Base-by-base conservation (phyloP, 192 early-diverging fungal genomes). In the Gorgonomyces haynaldii region DNA sequence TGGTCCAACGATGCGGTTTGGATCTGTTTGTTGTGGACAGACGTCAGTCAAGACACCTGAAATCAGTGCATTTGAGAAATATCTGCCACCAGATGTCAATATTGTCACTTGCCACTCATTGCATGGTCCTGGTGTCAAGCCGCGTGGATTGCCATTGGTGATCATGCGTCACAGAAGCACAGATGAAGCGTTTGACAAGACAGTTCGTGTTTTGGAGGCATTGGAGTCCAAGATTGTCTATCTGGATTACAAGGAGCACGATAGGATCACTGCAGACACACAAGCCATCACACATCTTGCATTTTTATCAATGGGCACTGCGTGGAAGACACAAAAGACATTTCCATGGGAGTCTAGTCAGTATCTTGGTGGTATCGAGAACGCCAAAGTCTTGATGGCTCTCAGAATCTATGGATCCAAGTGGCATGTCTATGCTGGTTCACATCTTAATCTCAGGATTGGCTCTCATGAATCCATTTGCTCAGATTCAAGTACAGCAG, bases 41-140 rank as follows among this genome's bases (percentile, higher is more conserved):
- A 96, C 92, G 21, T 96, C 92, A 2, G 88, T 97, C 13, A 97
- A 97, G 65, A 78, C 82, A 50, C 91, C 89, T 0, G 95, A 98
- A 64, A 86, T 98, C 45, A 58, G 42, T 3, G 92, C 92, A 2
- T 95, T 98, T 49, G 85, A 89, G 16, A 72, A 73, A 54, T 69
- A 89, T 57, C 50, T 98, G 15, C 92, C 95, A 0, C 29, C 50
- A 0, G 95, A 98, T 63, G 87, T 89, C n/a, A 78, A 91, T 55
- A 95, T 98, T 42, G 79, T 98, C 5, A 83, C 88, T 3, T 89
- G 85, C 42, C 95, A 98, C 58, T 92, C 89, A 2, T 78, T 98
- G 72, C 95, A 98, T 53, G 95, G 95, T 1, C 51, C 83, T 82
- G 12, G 30, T 31, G 30, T 31, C 6, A 31, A 12, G 5, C 30